Evolutionary conservation across 495 filamentous ascomycete species (phyloP), one percentile per base, ranked within the genome.

Genomic region (Penicillium egyptiacum): DNA sequence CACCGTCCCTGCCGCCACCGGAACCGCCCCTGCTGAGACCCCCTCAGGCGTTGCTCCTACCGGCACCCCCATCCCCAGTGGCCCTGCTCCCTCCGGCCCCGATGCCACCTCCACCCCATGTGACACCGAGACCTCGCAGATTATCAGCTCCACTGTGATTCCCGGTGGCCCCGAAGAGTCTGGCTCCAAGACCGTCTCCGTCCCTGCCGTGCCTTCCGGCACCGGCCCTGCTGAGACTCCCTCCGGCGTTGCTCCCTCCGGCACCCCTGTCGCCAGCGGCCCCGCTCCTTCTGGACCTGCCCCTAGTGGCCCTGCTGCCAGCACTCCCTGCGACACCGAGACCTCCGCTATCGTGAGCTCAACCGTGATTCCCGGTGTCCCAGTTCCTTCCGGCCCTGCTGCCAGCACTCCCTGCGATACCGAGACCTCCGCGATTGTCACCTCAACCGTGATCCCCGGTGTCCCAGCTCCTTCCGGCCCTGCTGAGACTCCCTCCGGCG

Each of bases 271-370:
- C 31, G 50, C 48, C 17, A 49, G 20, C 2, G 46, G 50, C 11
- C 31, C 54, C 33, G 43, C 40, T 26, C 25, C 25, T 26, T 26
- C 25, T 7, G 25, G 25, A 26, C 25, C 25, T 6, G 25, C 25
- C 25, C 25, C 25, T 6, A 26, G 25, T 1, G 25, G 25, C 7
- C 51, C 41, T 17, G 50, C 53, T 35, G 23, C 42, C 19, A 58
- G 17, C 14, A 62, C 60, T 14, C 50, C 69, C 28, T 65, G 62
- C 30, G 62, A 65, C 17, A 66, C 63, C 25, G 50, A 58, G 45
- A 61, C 60, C 28, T 60, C 53, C 14, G 51, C 50, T 17, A 52
- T 58, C 20, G 53, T 61, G 45, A 14, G 42, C 20, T 53, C 53
- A 11, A 39, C 55, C 30, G 53, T 56, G 39, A 41, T 50, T 23